Evolutionary conservation across 371 early-diverging fungal species (phyloP).

Genomic region (Syncephalis fuscata): DNA sequence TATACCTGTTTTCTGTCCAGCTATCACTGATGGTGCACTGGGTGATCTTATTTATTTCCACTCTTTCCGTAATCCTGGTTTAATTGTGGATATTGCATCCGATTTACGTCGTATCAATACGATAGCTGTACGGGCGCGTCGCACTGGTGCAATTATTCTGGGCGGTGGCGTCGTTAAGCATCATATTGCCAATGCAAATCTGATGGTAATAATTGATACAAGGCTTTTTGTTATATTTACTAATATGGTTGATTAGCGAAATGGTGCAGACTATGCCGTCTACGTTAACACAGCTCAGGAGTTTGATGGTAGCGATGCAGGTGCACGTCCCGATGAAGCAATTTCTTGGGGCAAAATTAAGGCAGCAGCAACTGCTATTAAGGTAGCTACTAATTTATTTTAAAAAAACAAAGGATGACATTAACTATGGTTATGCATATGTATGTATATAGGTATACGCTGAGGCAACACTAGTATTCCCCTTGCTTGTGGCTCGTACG

Average conservation of each 20-base stretch:
- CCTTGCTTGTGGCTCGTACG: conserved; percentile 86
- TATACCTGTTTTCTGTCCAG: conserved; percentile 98
- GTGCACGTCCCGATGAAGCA: conserved; percentile 98
- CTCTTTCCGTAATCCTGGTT: conserved; percentile 82
- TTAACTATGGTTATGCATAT: not conserved
- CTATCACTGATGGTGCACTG: conserved; percentile 96
- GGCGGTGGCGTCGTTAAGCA: conserved; percentile 99
- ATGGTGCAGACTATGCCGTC: conserved; percentile 98
- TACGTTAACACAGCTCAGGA: conserved; percentile 98
- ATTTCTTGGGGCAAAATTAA: conserved; percentile 99
- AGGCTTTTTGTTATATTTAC: not conserved
- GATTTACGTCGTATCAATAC: conserved; percentile 94
- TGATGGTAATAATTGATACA: conserved; percentile 50
- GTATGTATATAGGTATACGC: conserved; percentile 41
- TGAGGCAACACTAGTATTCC: conserved; percentile 95
- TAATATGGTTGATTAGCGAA: conserved; percentile 36
- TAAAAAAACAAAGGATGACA: not conserved
- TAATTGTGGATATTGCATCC: conserved; percentile 89
- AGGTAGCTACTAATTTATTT: conserved; percentile 23
- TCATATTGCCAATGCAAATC: conserved; percentile 99
- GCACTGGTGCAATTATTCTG: conserved; percentile 95
- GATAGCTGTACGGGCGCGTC: conserved; percentile 84
- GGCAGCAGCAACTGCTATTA: conserved; percentile 71
- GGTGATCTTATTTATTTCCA: conserved; percentile 99
- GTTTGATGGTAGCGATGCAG: conserved; percentile 99